These are phyloP conservation scores for Debaryomycetaceae sp. DNA, from an alignment of 1,139 yeast genomes.

Conservation along the genomic window DNA sequence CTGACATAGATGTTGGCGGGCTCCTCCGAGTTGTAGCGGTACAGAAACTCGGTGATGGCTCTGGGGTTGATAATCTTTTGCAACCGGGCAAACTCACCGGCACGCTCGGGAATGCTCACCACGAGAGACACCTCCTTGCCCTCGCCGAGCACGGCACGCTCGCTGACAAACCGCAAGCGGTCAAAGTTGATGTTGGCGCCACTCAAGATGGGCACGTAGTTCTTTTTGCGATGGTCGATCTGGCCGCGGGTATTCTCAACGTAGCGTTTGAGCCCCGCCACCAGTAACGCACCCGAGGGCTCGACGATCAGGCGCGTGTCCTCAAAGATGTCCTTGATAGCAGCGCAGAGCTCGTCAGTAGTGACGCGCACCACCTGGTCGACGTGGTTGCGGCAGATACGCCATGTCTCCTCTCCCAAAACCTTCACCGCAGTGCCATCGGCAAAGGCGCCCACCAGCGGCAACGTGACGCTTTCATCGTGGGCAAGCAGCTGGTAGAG, in stretches of 20 bases:
- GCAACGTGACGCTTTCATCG: constrained; percentile 52
- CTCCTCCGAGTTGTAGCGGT: constrained; percentile 58
- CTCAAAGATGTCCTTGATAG: constrained; percentile 92
- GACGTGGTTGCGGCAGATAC: constrained; percentile 70
- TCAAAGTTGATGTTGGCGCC: constrained; percentile 99
- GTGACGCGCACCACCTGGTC: constrained; percentile 85
- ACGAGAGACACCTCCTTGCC: constrained; percentile 93
- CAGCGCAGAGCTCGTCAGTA: constrained; percentile 97
- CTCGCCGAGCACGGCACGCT: constrained; percentile 95
- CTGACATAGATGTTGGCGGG: constrained; percentile 82
- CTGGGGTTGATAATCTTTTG: constrained; percentile 80
- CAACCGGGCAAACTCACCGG: constrained; percentile 81
- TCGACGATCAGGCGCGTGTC: constrained; percentile 93
- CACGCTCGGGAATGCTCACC: constrained; percentile 84
- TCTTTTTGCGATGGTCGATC: constrained; percentile 63
- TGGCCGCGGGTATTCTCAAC: constrained; percentile 64
- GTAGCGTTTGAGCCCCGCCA: constrained; percentile 90
- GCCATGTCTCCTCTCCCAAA: constrained; percentile 87
- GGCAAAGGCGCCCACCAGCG: constrained; percentile 93
- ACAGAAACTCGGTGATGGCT: constrained; percentile 88
- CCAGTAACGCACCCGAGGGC: constrained; percentile 95
- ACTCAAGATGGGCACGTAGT: constrained; percentile 80
- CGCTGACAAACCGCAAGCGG: constrained; percentile 92
- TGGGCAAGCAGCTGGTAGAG: constrained; percentile 66
- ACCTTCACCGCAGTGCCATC: constrained; percentile 98